Percentiles rank a stretch among this genome's conserved stretches.
Evolutionary conservation across 495 filamentous ascomycete genomes (phyloP).

Genomic region (Achaetomiella virescens): DNA sequence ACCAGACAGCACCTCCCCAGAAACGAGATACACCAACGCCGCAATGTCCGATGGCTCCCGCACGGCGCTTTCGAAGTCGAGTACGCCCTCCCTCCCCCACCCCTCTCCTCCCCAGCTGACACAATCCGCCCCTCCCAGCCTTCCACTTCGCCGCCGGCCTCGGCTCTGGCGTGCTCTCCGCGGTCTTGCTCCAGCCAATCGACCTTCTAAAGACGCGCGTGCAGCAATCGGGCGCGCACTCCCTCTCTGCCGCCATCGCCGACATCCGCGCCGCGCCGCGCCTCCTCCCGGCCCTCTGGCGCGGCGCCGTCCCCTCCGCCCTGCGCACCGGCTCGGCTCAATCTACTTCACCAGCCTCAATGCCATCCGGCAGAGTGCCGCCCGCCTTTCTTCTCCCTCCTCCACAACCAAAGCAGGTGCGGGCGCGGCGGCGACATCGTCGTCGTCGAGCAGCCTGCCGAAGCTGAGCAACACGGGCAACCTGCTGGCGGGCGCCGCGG

Average conservation of each 20-base stretch:
- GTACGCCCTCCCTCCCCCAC: constrained; percentile 13
- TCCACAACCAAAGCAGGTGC: constrained; percentile 14
- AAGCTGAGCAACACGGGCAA: constrained; percentile 82
- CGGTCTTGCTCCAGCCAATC: constrained; percentile 87
- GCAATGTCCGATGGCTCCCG: constrained; percentile 34
- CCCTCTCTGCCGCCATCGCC: constrained; percentile 64
- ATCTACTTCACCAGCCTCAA: constrained; percentile 93
- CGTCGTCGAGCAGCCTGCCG: constrained; percentile 69
- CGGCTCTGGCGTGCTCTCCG: constrained; percentile 75
- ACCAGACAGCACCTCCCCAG: background rate
- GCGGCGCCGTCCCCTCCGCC: constrained; percentile 84
- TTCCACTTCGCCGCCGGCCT: constrained; percentile 91
- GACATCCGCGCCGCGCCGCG: constrained; percentile 55
- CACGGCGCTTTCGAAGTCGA: constrained; percentile 29
- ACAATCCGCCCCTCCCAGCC: constrained; percentile 21
- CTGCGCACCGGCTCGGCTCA: constrained; percentile 89
- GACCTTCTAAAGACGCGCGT: constrained; percentile 96
- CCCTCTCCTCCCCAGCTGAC: background rate
- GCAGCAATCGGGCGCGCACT: constrained; percentile 62
- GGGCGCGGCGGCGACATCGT: constrained; percentile 10
- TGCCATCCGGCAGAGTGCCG: constrained; percentile 64
- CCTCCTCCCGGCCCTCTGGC: constrained; percentile 73
- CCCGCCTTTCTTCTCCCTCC: constrained; percentile 41
- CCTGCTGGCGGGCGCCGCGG: constrained; percentile 73
- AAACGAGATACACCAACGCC: constrained; percentile 9